These are phyloP conservation scores for Cucurbita argyrosperma DNA, from an alignment of 306 rosid species.

Conservation along the genomic window DNA sequence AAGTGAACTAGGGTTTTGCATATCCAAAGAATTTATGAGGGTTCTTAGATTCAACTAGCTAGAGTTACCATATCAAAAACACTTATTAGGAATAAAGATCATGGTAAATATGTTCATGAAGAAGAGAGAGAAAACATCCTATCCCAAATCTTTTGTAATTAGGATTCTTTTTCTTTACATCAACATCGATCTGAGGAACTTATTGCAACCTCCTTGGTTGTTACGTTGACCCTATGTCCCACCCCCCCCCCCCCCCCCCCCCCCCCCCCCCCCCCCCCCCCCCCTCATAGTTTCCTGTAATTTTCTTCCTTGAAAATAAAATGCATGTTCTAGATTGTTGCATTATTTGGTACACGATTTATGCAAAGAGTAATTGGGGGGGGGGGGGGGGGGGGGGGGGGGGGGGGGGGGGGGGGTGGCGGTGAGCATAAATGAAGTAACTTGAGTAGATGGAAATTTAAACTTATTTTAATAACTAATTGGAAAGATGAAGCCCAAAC, in stretches of 20 bases:
- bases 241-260: no score
- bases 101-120: neutral
- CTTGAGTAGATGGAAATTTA: neutral
- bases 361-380: no score
- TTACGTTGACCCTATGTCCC: neutral
- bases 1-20: no score
- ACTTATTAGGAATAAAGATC: neutral
- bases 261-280: no score
- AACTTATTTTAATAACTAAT: neutral
- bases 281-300: no score
- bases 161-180: neutral
- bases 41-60: no score
- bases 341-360: no score
- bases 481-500: conserved; percentile 25
- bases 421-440: neutral
- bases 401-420: neutral
- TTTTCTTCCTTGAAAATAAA: no score
- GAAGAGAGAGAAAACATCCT: neutral
- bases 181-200: neutral
- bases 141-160: neutral
- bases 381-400: no score
- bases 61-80: no score
- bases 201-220: neutral
- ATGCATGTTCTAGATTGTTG: no score
- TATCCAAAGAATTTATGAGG: no score